phyloP scores from a whole-genome alignment of 2,329 filamentous ascomycete species.

The Ceratocystis cacaofunesta region DNA sequence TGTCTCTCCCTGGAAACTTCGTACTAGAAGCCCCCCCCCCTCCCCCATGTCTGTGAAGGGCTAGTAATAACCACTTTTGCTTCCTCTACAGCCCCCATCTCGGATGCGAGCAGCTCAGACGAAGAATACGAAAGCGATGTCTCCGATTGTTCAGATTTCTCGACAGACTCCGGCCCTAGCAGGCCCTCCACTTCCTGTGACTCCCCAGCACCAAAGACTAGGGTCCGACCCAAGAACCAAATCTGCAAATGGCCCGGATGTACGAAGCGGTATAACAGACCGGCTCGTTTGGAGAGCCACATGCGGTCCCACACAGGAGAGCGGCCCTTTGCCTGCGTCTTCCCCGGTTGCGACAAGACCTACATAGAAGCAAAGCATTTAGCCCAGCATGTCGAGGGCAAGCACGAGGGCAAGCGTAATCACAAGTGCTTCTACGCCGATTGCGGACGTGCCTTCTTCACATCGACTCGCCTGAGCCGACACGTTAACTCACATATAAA shows the following conservation, averaged over 20 bases:
- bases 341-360: conserved; percentile 60
- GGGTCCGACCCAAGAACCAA: conserved; percentile 48
- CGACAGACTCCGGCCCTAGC: conserved; percentile 20
- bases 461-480: conserved; percentile 58
- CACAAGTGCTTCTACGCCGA: conserved; percentile 56
- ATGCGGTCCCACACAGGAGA: conserved; percentile 75
- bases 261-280: conserved; percentile 73
- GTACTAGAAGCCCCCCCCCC: neutral
- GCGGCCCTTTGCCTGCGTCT: conserved; percentile 59
- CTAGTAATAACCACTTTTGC: neutral
- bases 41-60: neutral
- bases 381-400: conserved; percentile 68
- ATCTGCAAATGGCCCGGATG: conserved; percentile 59
- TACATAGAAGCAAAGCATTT: conserved; percentile 81
- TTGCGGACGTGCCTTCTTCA: conserved; percentile 71
- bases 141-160: conserved; percentile 4
- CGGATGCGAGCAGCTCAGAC: conserved; percentile 1
- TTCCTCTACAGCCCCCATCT: neutral
- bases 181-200: conserved; percentile 23
- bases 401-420: conserved; percentile 56
- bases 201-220: conserved; percentile 31
- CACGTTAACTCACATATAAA: conserved; percentile 69
- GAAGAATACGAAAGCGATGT: conserved; percentile 12
- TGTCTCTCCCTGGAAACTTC: neutral
- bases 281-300: conserved; percentile 65